Conservation (phyloP, 139 green algal genomes). For the Micromonas commoda region DNA sequence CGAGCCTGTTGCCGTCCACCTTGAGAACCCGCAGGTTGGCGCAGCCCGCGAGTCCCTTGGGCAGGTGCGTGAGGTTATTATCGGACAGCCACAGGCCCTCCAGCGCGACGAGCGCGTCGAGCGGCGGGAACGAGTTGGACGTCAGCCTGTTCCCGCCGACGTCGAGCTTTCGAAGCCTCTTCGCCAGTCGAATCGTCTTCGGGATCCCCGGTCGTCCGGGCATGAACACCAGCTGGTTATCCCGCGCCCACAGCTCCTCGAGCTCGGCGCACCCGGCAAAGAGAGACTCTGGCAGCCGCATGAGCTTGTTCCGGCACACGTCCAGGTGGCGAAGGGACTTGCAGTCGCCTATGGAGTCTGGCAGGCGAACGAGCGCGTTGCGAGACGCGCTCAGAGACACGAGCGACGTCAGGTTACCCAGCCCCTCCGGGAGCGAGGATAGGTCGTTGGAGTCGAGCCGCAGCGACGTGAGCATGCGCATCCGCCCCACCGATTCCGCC, state of each 20-base stretch:
- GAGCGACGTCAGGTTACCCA: neutral
- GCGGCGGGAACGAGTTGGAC: neutral
- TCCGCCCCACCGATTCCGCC: neutral
- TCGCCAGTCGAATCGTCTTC: neutral
- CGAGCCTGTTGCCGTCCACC: no score
- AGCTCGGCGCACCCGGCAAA: neutral
- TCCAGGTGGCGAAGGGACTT: neutral
- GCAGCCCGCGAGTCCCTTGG: no score
- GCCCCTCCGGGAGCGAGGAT: neutral
- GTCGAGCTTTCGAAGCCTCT: neutral
- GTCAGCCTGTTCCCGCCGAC: neutral
- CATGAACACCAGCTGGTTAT: neutral
- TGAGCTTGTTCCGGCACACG: neutral
- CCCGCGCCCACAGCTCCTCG: neutral
- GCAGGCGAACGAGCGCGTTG: neutral
- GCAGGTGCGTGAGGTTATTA: no score
- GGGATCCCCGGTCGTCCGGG: no score
- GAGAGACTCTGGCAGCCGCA: neutral
- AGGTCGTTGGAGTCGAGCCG: neutral
- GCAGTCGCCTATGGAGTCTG: neutral
- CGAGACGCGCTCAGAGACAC: neutral
- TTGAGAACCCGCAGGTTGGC: no score
- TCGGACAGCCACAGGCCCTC: no score
- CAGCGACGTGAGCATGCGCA: neutral
- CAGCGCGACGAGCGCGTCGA: neutral